These are phyloP conservation scores for Metahyphopichia silvanorum DNA, from an alignment of 805 yeast species.

Conservation along the genomic window DNA sequence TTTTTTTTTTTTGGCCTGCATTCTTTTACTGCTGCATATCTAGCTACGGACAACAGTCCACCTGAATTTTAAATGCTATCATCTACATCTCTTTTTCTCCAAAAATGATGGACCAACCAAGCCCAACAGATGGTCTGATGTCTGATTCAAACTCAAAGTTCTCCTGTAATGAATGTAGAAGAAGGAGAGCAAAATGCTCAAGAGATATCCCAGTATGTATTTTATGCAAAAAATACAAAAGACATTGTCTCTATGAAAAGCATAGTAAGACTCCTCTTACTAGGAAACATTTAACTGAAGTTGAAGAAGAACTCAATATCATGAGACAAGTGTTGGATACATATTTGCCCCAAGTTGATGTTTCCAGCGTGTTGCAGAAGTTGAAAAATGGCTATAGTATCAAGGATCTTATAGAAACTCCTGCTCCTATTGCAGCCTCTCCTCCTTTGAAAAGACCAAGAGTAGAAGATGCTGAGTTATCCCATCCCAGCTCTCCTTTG, in stretches of 20 bases:
- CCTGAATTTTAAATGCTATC: too few relatives aligned
- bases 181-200: slow-evolving; percentile 12
- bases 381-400: slow-evolving; percentile 9
- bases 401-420: slow-evolving; percentile 5
- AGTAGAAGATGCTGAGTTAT: too few relatives aligned
- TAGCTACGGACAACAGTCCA: too few relatives aligned
- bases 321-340: slow-evolving; percentile 5
- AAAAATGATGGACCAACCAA: too few relatives aligned
- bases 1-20: too few relatives aligned
- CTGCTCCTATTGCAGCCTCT: too few relatives aligned
- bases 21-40: too few relatives aligned
- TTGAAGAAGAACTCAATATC: slow-evolving; percentile 11
- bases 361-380: slow-evolving; percentile 2
- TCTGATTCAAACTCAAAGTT: too few relatives aligned
- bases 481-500: too few relatives aligned
- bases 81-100: too few relatives aligned
- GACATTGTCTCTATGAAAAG: slow-evolving; percentile 13
- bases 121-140: too few relatives aligned
- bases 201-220: slow-evolving; percentile 12
- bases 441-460: too few relatives aligned
- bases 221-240: slow-evolving; percentile 10
- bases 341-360: slow-evolving; percentile 9
- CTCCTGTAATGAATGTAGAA: slow-evolving; percentile 14
- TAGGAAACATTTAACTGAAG: slow-evolving; percentile 14
- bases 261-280: slow-evolving; percentile 13